Base-by-base conservation (phyloP, 2,329 filamentous ascomycete species). In the Monilinia laxa region DNA sequence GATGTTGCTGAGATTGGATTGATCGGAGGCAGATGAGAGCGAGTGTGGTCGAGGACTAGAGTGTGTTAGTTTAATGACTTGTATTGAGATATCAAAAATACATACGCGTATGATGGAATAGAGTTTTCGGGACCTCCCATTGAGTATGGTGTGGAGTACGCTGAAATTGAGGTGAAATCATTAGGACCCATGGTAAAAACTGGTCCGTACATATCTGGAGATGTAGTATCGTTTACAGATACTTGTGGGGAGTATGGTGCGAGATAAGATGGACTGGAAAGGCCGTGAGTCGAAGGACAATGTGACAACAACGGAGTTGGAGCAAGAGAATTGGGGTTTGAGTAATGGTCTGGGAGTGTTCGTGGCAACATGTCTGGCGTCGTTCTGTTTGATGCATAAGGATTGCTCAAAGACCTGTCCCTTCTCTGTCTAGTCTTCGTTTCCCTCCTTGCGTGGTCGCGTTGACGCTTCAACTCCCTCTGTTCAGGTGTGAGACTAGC, bases 401-500 rank as follows among this genome's bases (percentile, higher is more conserved):
- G 73, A 52, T 75, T 76, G 66, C 75, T 77, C 35, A 68, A 66
- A 28, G 76, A 76, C 53, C 75, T 69, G 35, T 76, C 80, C 64
- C 85, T 82, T 69, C 82, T 81, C 59, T 82, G 79, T 67, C 85
- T 81, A 20, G 83, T 75, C 49, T 88, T 88, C 9, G 83, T 83
- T 70, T 86, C 84, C 71, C 86, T 80, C 67, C 87, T 82, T 55
- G 80, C 83, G 71, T 83, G 84, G 70, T 88, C 85, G 68, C 82
- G 81, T 72, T 88, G 85, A 67, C 85, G 81, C 78, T 86, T 88
- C 53, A 88, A 75, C 73, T 87, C 85, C 69, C 86, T 82, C 75
- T 88, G 85, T 74, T 88, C 85, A 9, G 84, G 79, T 7, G 84
- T 85, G 73, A 87, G 80, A 49, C 78, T 79, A 56, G 78, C 77